These are phyloP conservation scores for Dictyostelium purpureum DNA, from an alignment of 78 protist genomes.

Conservation along the genomic window DNA sequence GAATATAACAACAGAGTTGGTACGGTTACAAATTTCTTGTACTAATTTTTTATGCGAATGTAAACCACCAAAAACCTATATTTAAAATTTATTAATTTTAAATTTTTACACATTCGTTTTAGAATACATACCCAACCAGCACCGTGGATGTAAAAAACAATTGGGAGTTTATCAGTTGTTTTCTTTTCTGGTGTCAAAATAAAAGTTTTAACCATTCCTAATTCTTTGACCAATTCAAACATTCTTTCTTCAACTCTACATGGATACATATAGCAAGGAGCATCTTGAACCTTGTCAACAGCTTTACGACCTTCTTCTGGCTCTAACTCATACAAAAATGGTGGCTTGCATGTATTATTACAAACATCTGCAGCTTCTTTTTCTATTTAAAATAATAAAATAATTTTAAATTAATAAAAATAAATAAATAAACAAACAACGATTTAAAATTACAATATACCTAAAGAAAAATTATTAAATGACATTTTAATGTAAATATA, in stretches of 20 bases:
- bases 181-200: background rate
- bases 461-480: no score
- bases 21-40: conserved; percentile 13
- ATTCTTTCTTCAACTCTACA: background rate
- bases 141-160: background rate
- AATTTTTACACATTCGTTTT: no score
- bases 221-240: background rate
- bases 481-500: no score
- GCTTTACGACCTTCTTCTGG: conserved; percentile 5
- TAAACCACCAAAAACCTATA: background rate
- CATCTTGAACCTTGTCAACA: background rate
- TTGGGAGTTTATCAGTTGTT: background rate
- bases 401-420: no score
- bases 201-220: background rate
- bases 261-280: background rate
- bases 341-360: background rate
- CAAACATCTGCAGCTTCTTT: background rate
- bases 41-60: background rate
- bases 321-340: background rate
- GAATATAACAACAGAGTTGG: background rate
- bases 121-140: conserved; percentile 58
- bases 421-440: no score
- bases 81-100: no score
- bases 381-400: no score
- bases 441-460: no score